Evolutionary conservation across 2,329 filamentous ascomycete species (phyloP).

Genomic region (Cryphonectria parasitica): DNA sequence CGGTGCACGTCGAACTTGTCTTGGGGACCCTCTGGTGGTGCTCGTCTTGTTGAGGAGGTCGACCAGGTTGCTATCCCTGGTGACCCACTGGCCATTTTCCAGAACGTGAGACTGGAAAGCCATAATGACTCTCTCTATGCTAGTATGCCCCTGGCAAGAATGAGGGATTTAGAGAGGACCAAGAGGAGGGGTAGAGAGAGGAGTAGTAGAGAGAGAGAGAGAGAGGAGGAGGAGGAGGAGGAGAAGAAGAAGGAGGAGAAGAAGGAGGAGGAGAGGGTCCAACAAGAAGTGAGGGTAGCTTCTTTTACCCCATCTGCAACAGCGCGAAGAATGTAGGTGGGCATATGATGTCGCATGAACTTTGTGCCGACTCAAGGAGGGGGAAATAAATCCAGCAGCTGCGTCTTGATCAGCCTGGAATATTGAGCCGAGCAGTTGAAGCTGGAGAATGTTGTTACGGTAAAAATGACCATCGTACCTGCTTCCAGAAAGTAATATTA

Average conservation of each 20-base stretch:
- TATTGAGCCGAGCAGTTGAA: not conserved
- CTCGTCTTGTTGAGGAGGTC: slow-evolving; percentile 46
- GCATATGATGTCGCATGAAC: not conserved
- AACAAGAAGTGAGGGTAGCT: not conserved
- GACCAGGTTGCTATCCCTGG: slow-evolving; percentile 53
- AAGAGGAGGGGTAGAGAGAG: not conserved
- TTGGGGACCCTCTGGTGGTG: slow-evolving; percentile 38
- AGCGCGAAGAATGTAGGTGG: not conserved
- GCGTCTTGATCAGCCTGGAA: not conserved
- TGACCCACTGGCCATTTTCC: slow-evolving; percentile 60
- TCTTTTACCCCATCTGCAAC: not conserved
- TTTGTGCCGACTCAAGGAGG: not conserved
- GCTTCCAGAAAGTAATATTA: not conserved
- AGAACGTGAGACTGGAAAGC: slow-evolving; percentile 60
- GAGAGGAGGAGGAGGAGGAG: not conserved
- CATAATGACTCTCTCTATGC: slow-evolving; percentile 37
- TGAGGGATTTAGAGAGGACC: not conserved
- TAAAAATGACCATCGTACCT: not conserved
- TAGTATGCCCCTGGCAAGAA: not conserved
- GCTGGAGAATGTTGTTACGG: not conserved
- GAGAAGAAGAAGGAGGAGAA: too few relatives aligned
- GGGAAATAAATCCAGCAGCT: not conserved
- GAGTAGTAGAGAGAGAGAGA: not conserved
- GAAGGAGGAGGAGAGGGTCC: too few relatives aligned
- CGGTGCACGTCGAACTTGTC: slow-evolving; percentile 47